Conservation (phyloP, 768 basidiomycete species). For the Rhodosporidiobolus odoratus region DNA sequence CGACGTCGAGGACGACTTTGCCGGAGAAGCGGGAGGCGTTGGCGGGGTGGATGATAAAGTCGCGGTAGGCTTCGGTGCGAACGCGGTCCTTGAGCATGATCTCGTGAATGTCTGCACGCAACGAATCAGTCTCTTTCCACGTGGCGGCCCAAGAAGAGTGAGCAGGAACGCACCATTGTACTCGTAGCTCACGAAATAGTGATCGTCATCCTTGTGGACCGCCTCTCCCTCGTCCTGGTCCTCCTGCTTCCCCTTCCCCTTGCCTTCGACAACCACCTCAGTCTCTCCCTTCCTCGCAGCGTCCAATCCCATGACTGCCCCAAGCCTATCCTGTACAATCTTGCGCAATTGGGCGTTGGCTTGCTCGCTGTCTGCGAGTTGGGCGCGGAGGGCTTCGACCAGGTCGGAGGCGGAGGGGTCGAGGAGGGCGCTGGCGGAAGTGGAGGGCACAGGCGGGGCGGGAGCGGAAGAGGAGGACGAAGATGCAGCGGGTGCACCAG, state of each 20-base stretch:
- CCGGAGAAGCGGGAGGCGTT: constrained; percentile 75
- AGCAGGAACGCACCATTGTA: constrained; percentile 62
- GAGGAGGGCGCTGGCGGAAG: background rate
- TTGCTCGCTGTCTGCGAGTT: constrained; percentile 32
- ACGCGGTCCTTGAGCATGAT: constrained; percentile 95
- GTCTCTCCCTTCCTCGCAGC: constrained; percentile 21
- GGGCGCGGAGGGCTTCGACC: constrained; percentile 26
- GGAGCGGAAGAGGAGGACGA: constrained; percentile 1
- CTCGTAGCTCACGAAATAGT: constrained; percentile 80
- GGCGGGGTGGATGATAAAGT: constrained; percentile 66
- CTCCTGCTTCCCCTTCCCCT: constrained; percentile 12
- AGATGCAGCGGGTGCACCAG: constrained; percentile 10
- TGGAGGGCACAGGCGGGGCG: background rate
- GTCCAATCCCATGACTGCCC: constrained; percentile 17
- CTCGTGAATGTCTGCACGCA: constrained; percentile 73
- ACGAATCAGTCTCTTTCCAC: background rate
- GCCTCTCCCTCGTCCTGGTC: constrained; percentile 61
- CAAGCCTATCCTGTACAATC: constrained; percentile 25
- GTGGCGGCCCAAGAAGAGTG: background rate
- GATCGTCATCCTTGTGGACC: constrained; percentile 87
- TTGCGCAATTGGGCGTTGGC: constrained; percentile 27
- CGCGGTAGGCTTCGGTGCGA: constrained; percentile 84
- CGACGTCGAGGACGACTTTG: constrained; percentile 86
- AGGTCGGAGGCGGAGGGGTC: constrained; percentile 53
- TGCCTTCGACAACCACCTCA: background rate